Evolutionary conservation across 345 rosid genomes (phyloP), one percentile per base, ranked within the genome.

Genomic region (Citrus unshiu): DNA sequence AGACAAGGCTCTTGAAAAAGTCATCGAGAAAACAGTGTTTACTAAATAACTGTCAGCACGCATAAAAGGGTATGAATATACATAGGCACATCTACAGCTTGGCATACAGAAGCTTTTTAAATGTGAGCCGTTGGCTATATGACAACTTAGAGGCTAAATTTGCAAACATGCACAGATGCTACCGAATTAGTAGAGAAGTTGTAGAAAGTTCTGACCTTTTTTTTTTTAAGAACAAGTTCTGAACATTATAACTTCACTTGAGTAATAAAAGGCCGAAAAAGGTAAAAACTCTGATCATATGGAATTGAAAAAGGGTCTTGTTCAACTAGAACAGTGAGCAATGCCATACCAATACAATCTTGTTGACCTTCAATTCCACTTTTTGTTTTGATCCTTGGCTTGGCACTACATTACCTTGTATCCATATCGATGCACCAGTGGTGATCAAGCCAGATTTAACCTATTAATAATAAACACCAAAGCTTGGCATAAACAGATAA

Each of bases 301-400:
- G 19, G 24, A 30, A 32, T 32, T 12, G 1, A 39, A 24, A 69
- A 24, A 24, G 7, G 25, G 39, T 51, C 29, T 13, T 24, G 21
- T 40, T 35, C 54, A 58, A 60, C 32, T 22, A 73, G 80, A 46
- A 72, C 51, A 29, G 30, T 39, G 29, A 65, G 62, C 63, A 43
- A 67, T 34, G 76, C 21, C 86, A 10, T 90, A 94, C 99, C 97
- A 80, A 79, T 30, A 93, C 83, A 79, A 94, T 83, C 85, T 96
- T 96, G 57, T 89, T 89, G 81, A 90, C 89, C 85, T 93, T 96
- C 70, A 94, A 82, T 77, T 96, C 99, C 80, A 96, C 91, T 58
- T 93, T 96, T 80, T 96, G 98, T 83, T 93, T 96, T 35, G 95
- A 84, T 40, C 99, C 99, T 88, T 91, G 97, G 88, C 99, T 96